Conservation (phyloP, 441 rosid genomes). For the Bruguiera hainesii region DNA sequence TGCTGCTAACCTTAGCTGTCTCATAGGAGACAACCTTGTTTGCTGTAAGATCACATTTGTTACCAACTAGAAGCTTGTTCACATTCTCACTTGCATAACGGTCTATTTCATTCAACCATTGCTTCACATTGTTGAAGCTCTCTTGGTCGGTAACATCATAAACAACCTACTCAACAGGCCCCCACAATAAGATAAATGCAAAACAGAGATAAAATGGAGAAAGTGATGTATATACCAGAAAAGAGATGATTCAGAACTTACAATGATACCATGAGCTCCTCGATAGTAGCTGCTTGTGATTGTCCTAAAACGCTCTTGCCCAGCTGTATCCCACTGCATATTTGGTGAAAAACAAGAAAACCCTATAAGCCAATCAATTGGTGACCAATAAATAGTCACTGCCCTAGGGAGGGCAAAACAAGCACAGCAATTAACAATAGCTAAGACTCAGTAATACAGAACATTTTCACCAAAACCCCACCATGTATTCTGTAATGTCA, state of each 20-base stretch:
- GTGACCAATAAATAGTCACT: neutral
- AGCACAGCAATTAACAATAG: too few relatives aligned
- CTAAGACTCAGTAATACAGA: too few relatives aligned
- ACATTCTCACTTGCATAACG: slow-evolving; percentile 83
- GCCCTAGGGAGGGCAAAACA: too few relatives aligned
- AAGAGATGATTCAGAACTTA: slow-evolving; percentile 19
- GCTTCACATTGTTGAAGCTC: slow-evolving; percentile 83
- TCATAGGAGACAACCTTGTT: slow-evolving; percentile 71
- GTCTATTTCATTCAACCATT: slow-evolving; percentile 82
- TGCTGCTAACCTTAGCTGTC: slow-evolving; percentile 51
- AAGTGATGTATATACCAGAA: neutral
- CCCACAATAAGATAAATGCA: slow-evolving; percentile 16
- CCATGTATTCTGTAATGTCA: too few relatives aligned
- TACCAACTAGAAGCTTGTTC: slow-evolving; percentile 82
- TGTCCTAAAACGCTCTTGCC: slow-evolving; percentile 72
- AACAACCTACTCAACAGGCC: slow-evolving; percentile 44
- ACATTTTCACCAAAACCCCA: neutral
- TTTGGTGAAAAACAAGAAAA: slow-evolving; percentile 5
- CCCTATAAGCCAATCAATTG: slow-evolving; percentile 11
- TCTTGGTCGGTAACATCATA: slow-evolving; percentile 84
- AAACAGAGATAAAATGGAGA: neutral
- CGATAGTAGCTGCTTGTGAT: slow-evolving; percentile 75
- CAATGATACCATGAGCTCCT: slow-evolving; percentile 70
- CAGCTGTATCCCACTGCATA: slow-evolving; percentile 72
- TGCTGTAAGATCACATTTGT: slow-evolving; percentile 73